phyloP scores from a whole-genome alignment of 768 basidiomycete species.

The Pulveroboletus sp. region DNA sequence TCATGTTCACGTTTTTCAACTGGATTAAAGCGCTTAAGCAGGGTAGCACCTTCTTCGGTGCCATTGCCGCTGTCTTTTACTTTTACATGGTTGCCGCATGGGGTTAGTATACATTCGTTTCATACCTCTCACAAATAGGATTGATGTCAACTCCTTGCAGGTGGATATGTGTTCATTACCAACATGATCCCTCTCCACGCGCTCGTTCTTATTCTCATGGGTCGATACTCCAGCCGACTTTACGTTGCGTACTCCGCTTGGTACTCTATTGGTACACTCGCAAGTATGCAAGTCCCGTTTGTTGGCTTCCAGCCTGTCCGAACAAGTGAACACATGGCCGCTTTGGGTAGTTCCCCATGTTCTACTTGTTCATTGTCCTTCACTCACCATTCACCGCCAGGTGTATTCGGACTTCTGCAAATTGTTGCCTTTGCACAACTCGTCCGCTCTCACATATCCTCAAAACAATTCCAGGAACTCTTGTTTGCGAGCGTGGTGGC shows the following conservation, averaged over 20 bases:
- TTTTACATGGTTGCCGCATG: conserved; percentile 99
- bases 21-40: conserved; percentile 97
- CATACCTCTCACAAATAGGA: background rate
- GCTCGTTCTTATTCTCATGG: conserved; percentile 93
- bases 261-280: conserved; percentile 95
- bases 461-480: conserved; percentile 86
- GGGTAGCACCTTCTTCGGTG: conserved; percentile 89
- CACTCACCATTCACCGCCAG: conserved; percentile 35
- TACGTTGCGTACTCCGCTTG: conserved; percentile 96
- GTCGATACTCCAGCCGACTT: conserved; percentile 84
- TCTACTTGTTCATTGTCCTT: background rate
- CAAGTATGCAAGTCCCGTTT: conserved; percentile 99
- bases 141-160: conserved; percentile 35
- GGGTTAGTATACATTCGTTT: conserved; percentile 50
- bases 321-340: conserved; percentile 98
- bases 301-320: conserved; percentile 98
- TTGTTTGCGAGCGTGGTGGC: conserved; percentile 65
- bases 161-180: conserved; percentile 98
- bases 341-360: conserved; percentile 58
- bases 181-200: conserved; percentile 99
- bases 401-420: conserved; percentile 94
- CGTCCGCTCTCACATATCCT: conserved; percentile 82
- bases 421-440: conserved; percentile 91
- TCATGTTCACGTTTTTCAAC: conserved; percentile 97
- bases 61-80: conserved; percentile 90